These are phyloP conservation scores for Sarocladiaceae sp. DNA, from an alignment of 2,329 filamentous ascomycete genomes.

Conservation along the genomic window DNA sequence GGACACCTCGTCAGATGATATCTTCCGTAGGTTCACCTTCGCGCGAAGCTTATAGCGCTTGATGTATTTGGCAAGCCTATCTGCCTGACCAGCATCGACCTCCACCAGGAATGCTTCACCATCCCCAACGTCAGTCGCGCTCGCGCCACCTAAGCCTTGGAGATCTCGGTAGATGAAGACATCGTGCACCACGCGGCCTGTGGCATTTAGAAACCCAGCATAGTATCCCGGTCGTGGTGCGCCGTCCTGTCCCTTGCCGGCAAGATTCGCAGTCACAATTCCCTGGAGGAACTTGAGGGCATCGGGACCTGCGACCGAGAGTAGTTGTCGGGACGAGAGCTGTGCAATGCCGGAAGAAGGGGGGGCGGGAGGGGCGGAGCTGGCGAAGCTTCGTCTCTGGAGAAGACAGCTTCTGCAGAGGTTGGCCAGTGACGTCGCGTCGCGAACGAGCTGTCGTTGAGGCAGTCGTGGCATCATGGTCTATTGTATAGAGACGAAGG, in stretches of 20 bases:
- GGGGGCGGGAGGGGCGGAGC: slow-evolving; percentile 29
- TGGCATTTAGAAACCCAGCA: slow-evolving; percentile 77
- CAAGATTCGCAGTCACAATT: slow-evolving; percentile 61
- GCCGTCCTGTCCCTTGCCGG: slow-evolving; percentile 27
- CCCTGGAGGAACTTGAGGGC: slow-evolving; percentile 83
- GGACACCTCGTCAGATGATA: slow-evolving; percentile 57
- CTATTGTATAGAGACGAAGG: slow-evolving; percentile 7
- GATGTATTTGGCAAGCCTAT: slow-evolving; percentile 62
- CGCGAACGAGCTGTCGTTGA: slow-evolving; percentile 15
- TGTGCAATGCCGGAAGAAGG: slow-evolving; percentile 41
- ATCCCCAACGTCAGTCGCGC: slow-evolving; percentile 19
- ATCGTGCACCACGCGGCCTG: slow-evolving; percentile 79
- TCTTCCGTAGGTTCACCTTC: slow-evolving; percentile 62
- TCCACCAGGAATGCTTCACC: slow-evolving; percentile 60
- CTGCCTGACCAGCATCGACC: slow-evolving; percentile 63
- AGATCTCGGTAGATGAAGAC: slow-evolving; percentile 75
- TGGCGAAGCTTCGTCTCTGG: slow-evolving; percentile 24
- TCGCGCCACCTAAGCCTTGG: slow-evolving; percentile 17
- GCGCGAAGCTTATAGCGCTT: slow-evolving; percentile 80
- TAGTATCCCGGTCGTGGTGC: slow-evolving; percentile 56
- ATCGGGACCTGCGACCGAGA: slow-evolving; percentile 73
- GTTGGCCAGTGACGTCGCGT: slow-evolving; percentile 12
- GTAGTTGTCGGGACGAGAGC: slow-evolving; percentile 69
- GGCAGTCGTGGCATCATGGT: slow-evolving; percentile 19
- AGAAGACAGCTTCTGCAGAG: slow-evolving; percentile 26